Evolutionary conservation across 1,284 basidiomycete genomes (phyloP).

Genomic region (Leccinum pachyderme): DNA sequence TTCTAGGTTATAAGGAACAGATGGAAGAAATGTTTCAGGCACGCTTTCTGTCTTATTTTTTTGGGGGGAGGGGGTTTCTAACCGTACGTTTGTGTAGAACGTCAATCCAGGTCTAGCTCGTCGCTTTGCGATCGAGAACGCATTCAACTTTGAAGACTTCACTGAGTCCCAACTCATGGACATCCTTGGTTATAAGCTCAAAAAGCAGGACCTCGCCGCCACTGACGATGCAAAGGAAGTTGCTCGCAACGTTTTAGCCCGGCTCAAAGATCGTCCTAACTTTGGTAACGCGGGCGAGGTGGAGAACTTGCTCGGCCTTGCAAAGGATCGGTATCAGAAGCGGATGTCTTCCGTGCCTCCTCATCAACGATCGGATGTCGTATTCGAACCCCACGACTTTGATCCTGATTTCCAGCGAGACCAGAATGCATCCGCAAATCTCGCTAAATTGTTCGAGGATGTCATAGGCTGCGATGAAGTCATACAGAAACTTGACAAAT

Average conservation of each 20-base stretch:
- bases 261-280: slow-evolving; percentile 52
- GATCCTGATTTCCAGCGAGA: slow-evolving; percentile 56
- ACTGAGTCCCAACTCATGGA: slow-evolving; percentile 46
- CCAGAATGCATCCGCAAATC: slow-evolving; percentile 45
- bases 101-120: slow-evolving; percentile 62
- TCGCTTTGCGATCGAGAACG: slow-evolving; percentile 61
- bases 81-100: slow-evolving; percentile 39
- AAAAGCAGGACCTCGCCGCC: slow-evolving; percentile 51
- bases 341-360: slow-evolving; percentile 39
- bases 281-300: slow-evolving; percentile 68
- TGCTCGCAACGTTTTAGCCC: slow-evolving; percentile 50
- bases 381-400: slow-evolving; percentile 58
- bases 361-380: slow-evolving; percentile 37
- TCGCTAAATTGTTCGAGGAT: slow-evolving; percentile 56
- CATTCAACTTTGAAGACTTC: slow-evolving; percentile 64
- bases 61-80: background rate
- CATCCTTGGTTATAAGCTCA: slow-evolving; percentile 54
- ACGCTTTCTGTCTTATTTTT: background rate
- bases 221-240: slow-evolving; percentile 51
- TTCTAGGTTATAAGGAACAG: slow-evolving; percentile 59
- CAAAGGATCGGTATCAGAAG: slow-evolving; percentile 48
- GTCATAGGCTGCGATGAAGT: slow-evolving; percentile 57
- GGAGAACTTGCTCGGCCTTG: slow-evolving; percentile 55
- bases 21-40: slow-evolving; percentile 71
- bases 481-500: slow-evolving; percentile 44